These are phyloP conservation scores for Solanum habrochaites DNA, from an alignment of 257 asterid genomes.

Conservation along the genomic window DNA sequence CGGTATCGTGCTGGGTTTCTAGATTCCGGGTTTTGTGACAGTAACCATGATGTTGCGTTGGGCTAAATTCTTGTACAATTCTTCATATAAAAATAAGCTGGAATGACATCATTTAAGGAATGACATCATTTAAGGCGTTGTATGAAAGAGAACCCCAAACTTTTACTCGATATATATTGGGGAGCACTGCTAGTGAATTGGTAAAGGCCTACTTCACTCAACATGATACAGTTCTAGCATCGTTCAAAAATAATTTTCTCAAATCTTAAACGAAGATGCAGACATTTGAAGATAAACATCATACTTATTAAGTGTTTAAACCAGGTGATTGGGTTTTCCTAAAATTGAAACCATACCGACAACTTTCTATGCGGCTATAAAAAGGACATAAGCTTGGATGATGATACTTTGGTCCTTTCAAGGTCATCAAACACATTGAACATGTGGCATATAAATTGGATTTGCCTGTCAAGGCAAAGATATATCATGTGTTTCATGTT, in stretches of 20 bases:
- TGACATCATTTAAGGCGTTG: not conserved
- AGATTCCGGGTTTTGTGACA: too few relatives aligned
- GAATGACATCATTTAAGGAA: not conserved
- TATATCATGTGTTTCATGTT: too few relatives aligned
- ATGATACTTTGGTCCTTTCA: too few relatives aligned
- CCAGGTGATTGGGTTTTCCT: not conserved
- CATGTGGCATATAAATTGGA: too few relatives aligned
- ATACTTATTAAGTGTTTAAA: not conserved
- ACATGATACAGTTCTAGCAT: not conserved
- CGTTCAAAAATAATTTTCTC: not conserved
- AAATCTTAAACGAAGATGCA: too few relatives aligned
- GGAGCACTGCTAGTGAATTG: not conserved
- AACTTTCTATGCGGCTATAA: too few relatives aligned
- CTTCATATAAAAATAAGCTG: not conserved
- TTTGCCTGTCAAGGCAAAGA: too few relatives aligned
- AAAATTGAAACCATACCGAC: too few relatives aligned
- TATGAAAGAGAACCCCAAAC: not conserved
- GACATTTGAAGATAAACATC: not conserved
- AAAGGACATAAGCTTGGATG: too few relatives aligned
- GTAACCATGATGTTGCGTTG: not conserved
- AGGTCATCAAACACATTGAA: too few relatives aligned
- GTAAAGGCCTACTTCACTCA: not conserved
- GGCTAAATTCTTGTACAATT: not conserved
- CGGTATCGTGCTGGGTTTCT: too few relatives aligned
- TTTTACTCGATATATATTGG: not conserved